Percentiles rank a stretch among this genome's conserved stretches.
Evolutionary conservation across 495 filamentous ascomycete species (phyloP).

Genomic region (Penicillium robsamsonii): DNA sequence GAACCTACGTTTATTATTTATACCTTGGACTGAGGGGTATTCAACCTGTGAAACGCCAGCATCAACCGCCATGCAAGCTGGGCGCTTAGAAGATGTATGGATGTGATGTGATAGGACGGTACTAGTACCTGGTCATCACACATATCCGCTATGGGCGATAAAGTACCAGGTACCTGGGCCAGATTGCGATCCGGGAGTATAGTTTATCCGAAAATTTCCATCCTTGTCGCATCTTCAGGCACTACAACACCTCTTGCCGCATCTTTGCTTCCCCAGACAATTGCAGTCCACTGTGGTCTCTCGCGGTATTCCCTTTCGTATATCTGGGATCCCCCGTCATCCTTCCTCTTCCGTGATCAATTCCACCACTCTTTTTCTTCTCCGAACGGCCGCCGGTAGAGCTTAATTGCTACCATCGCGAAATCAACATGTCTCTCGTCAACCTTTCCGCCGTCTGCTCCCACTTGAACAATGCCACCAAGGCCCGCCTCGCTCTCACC

Average conservation of each 20-base stretch:
- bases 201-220: slow-evolving; percentile 50
- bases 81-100: slow-evolving; percentile 24
- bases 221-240: slow-evolving; percentile 18
- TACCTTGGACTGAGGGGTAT: slow-evolving; percentile 22
- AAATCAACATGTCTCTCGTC: slow-evolving; percentile 74
- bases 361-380: slow-evolving; percentile 7
- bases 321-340: background rate
- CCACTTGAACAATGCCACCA: slow-evolving; percentile 90
- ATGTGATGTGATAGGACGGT: slow-evolving; percentile 25
- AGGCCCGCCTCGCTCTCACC: slow-evolving; percentile 81
- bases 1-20: slow-evolving; percentile 16
- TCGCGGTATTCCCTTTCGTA: background rate
- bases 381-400: slow-evolving; percentile 21
- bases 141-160: background rate
- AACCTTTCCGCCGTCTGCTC: slow-evolving; percentile 79
- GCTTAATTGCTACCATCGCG: slow-evolving; percentile 25
- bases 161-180: slow-evolving; percentile 21
- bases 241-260: slow-evolving; percentile 20
- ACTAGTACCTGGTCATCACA: slow-evolving; percentile 9
- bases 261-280: slow-evolving; percentile 11
- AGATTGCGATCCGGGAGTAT: slow-evolving; percentile 19
- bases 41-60: slow-evolving; percentile 18
- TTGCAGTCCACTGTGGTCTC: slow-evolving; percentile 7
- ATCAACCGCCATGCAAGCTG: slow-evolving; percentile 21
- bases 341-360: slow-evolving; percentile 4